Percentiles rank a stretch among this genome's conserved stretches.
These are phyloP conservation scores for Leishmania lainsoni DNA, from an alignment of 208 protist genomes.

Conservation along the genomic window DNA sequence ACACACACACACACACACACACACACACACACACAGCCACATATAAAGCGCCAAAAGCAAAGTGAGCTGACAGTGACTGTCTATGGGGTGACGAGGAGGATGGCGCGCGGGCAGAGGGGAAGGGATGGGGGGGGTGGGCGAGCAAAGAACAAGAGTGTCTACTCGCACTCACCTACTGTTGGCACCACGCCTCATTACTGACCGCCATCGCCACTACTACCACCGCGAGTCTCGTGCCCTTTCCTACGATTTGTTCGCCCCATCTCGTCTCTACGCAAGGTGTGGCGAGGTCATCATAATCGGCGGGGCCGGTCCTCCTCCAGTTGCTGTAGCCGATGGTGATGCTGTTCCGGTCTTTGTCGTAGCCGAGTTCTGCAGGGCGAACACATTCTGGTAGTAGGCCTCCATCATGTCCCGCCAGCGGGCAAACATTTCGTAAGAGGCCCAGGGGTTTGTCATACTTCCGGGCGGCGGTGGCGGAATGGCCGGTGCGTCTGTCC, in stretches of 20 bases:
- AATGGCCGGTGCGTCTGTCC: background rate
- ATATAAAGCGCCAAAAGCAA: background rate
- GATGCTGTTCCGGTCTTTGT: background rate
- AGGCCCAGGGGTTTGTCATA: constrained; percentile 34
- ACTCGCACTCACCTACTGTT: background rate
- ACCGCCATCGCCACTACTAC: background rate
- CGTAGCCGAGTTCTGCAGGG: constrained; percentile 8
- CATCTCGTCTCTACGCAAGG: background rate
- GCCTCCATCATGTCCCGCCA: constrained; percentile 45
- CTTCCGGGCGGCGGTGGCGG: background rate
- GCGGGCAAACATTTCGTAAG: constrained; percentile 41
- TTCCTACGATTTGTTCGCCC: background rate
- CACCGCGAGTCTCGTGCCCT: background rate
- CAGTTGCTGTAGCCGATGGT: background rate
- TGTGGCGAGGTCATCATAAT: background rate
- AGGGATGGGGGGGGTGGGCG: background rate
- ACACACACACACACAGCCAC: background rate
- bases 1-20: background rate
- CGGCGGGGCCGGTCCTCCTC: background rate
- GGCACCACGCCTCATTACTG: background rate
- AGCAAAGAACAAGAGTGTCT: background rate
- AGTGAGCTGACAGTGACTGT: background rate
- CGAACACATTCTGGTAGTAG: constrained; percentile 28
- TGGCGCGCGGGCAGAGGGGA: constrained; percentile 18
- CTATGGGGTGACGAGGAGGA: constrained; percentile 11